Base-by-base conservation (phyloP, 139 green algal genomes). In the Zygnema cylindricum region DNA sequence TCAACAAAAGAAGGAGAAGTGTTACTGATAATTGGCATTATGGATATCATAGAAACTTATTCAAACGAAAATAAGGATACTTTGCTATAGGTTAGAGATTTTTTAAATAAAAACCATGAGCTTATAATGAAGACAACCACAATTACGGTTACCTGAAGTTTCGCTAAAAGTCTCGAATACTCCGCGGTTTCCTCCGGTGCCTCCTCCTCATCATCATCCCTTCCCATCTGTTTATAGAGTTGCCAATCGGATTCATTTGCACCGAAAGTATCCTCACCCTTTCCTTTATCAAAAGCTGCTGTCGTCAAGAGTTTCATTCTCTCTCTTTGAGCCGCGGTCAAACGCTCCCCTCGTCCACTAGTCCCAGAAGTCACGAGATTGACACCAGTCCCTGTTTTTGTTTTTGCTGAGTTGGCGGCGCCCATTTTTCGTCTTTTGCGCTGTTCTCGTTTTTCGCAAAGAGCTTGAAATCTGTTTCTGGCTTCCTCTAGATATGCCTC, bases 241-340 rank as follows among this genome's bases (percentile, higher is more conserved):
- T 84, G 82, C 86, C 86, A 90, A 81, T 90, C 86, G 54, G 39
- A 39, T 43, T 90, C 86, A 41, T 91, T 33, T 55, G 49, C 36
- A 32, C 86, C 86, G 85, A 90, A 90, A 32, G 85, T 91, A 69
- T 90, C 86, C 49, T 90, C 86, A 2, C 76, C 76, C 71, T 83
- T 83, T n/a, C 42, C 42, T n/a, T 86, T 87, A 49, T 91, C 82
- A 91, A 90, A 90, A 40, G 86, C 86, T 7, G 86, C 86, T n/a
- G 86, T 41, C 35, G 86, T 86, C 11, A 90, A 41, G 30, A 90
- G 86, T 43, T 41, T 39, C 86, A 90, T 90, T 16, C 86, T 33
- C 81, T 90, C 86, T 55, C 40, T 87, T 2, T 90, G 86, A 36
- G 86, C 86, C 2, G 86, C 86, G 1, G 38, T 91, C 1, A 90